Conservation (phyloP, 345 rosid species). For the Pelargonium nanum region DNA sequence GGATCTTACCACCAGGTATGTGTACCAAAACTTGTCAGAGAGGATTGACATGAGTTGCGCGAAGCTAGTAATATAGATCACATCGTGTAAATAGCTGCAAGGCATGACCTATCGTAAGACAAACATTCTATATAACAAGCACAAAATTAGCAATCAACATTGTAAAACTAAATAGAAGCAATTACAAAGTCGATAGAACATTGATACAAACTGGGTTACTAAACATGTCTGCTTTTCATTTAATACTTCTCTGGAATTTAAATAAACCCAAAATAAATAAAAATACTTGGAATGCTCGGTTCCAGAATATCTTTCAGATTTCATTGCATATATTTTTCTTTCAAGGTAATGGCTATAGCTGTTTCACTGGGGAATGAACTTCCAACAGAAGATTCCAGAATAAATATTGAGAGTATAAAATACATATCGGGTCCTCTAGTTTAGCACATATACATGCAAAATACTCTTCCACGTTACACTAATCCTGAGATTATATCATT, state of each 20-base stretch:
- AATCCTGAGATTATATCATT: too few relatives aligned
- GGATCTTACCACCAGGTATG: slow-evolving; percentile 64
- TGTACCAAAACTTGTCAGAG: slow-evolving; percentile 78
- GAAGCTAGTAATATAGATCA: slow-evolving; percentile 74
- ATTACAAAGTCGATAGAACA: too few relatives aligned
- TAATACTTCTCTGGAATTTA: neutral
- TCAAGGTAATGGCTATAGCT: neutral
- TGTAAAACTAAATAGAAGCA: neutral
- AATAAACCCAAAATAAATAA: neutral
- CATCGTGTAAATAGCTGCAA: slow-evolving; percentile 69
- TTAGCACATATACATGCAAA: too few relatives aligned
- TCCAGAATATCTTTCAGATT: neutral
- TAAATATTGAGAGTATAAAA: neutral
- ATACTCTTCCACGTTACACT: too few relatives aligned
- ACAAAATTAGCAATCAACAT: neutral
- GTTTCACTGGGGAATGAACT: neutral
- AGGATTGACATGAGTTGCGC: slow-evolving; percentile 73
- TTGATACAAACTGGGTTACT: too few relatives aligned
- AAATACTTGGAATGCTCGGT: neutral
- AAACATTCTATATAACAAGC: neutral
- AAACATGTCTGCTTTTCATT: neutral
- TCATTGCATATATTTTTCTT: neutral
- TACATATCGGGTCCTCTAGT: neutral
- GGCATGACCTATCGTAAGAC: slow-evolving; percentile 6
- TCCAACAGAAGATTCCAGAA: neutral